Evolutionary conservation across 2,329 filamentous ascomycete species (phyloP).

Genomic region (Cladosporium sp.): DNA sequence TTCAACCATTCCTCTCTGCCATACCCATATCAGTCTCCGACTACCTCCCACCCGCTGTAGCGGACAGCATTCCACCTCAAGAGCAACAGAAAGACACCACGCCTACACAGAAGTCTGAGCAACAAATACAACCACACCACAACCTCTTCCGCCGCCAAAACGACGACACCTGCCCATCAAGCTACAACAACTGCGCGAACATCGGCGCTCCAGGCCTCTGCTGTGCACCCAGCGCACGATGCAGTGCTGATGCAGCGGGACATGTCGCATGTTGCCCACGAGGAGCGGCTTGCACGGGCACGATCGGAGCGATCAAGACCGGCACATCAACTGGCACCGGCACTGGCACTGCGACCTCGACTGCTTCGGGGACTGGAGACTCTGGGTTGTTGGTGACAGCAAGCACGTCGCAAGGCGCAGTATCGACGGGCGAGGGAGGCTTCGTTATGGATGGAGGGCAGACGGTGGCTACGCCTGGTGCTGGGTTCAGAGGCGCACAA

Average conservation of each 20-base stretch:
- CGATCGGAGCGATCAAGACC: conserved; percentile 39
- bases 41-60: conserved; percentile 23
- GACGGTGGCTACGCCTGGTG: conserved; percentile 37
- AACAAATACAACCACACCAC: background rate
- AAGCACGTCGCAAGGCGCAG: conserved; percentile 25
- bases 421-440: conserved; percentile 21
- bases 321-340: conserved; percentile 29
- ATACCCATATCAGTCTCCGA: conserved; percentile 29
- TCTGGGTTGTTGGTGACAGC: conserved; percentile 24
- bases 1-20: conserved; percentile 34
- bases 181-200: conserved; percentile 54
- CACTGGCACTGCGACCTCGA: conserved; percentile 23
- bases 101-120: background rate
- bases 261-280: conserved; percentile 63
- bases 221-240: conserved; percentile 55
- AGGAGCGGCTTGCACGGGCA: conserved; percentile 59
- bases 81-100: background rate
- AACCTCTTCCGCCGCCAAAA: conserved; percentile 16
- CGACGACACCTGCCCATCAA: conserved; percentile 49
- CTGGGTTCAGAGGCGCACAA: conserved; percentile 28
- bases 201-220: conserved; percentile 56
- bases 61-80: conserved; percentile 17
- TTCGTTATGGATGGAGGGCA: conserved; percentile 35
- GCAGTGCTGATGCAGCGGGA: conserved; percentile 56
- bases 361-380: conserved; percentile 19